Evolutionary conservation across 2,329 filamentous ascomycete species (phyloP), one percentile per base, ranked within the genome.

Genomic region (Tolypocladium ophioglossoides): DNA sequence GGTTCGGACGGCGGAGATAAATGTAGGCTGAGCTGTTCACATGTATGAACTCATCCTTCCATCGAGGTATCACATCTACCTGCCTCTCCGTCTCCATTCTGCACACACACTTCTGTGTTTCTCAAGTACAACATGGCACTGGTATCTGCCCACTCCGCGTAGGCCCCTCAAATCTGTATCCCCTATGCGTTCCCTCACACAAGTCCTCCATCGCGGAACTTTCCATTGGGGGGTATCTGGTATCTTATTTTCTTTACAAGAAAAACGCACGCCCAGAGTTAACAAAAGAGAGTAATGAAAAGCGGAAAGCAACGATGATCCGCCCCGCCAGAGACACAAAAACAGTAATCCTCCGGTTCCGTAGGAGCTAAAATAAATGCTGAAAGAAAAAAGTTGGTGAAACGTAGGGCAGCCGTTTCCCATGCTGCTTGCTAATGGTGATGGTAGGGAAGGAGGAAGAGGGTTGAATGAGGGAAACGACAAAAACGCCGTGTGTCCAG

Each of bases 1-100:
- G 73, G 53, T 83, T 83, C 63, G 74, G 78, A 34, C 76, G 74
- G 64, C 71, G 78, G 61, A 72, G 72, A 61, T 77, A 10, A 47
- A 47, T 32, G 10, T 2, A 34, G 18, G 6, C 18, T 20, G 27
- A 3, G 4, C 18, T 48, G 34, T 10, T 47, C 24, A n/a, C 24
- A 11, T 27, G n/a, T 34, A 7, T 48, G 10, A 34, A 14, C 24
- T 34, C 18, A 3, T 48, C 27, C 4, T 48, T 10, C 27, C n/a
- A 34, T 47, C 14, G 44, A 48, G 27, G 27, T 14, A 32, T 48
- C 44, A 20, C 44, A 18, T 48, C 44, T 20, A 34, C 27, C 44
- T 32, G 44, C 18, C 27, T 48, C 35, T 37, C 35, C 35, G 16
- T 48, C 35, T 37, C 35, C 35, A 35, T 35, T 16, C 34, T 18